These are phyloP conservation scores for Plasmodium chabaudi DNA, from an alignment of 169 alveolate species.

Conservation along the genomic window DNA sequence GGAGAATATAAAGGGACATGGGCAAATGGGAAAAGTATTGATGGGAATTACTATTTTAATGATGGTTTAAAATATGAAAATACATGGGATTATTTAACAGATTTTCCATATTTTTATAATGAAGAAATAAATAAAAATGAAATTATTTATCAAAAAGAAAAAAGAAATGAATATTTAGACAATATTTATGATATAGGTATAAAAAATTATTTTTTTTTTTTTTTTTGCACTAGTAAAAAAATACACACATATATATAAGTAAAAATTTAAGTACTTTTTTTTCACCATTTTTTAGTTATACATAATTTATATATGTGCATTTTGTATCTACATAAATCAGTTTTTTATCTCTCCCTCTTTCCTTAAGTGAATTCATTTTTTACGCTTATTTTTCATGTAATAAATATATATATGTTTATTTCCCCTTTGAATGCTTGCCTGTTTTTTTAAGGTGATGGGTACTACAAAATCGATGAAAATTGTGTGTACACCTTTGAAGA, in stretches of 20 bases:
- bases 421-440: not conserved
- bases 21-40: conserved; percentile 53
- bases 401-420: too few relatives aligned
- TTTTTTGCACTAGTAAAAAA: not conserved
- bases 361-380: too few relatives aligned
- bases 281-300: not conserved
- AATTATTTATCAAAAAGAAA: conserved; percentile 34
- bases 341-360: not conserved
- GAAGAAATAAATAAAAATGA: conserved; percentile 49
- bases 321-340: not conserved
- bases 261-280: not conserved
- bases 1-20: conserved; percentile 53
- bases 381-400: too few relatives aligned
- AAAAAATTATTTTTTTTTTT: not conserved
- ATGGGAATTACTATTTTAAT: conserved; percentile 42
- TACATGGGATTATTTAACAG: conserved; percentile 41
- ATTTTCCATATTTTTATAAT: conserved; percentile 52
- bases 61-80: conserved; percentile 60
- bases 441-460: conserved; percentile 50
- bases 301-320: conserved; percentile 9
- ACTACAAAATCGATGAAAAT: conserved; percentile 35
- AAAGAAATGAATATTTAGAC: conserved; percentile 34
- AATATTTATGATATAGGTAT: conserved; percentile 59
- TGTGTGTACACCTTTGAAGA: conserved; percentile 34
- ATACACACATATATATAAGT: not conserved